Evolutionary conservation across 1,284 basidiomycete species (phyloP).

Genomic region (Bondarzewia mesenterica): DNA sequence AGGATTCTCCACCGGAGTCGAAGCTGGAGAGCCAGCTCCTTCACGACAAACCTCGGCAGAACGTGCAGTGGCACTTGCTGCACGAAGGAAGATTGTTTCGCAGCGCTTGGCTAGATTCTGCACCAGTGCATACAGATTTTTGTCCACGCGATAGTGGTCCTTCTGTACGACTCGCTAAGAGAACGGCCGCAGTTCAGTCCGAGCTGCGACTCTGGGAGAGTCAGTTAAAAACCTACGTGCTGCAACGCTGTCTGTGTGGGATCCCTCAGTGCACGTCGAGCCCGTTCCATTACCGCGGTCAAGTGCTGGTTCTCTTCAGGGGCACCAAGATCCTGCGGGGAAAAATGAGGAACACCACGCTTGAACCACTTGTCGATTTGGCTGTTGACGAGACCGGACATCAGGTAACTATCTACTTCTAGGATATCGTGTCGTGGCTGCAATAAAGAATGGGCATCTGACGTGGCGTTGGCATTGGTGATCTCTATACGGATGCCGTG

Average conservation of each 20-base stretch:
- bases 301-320: conserved; percentile 32
- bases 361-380: conserved; percentile 73
- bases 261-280: conserved; percentile 38
- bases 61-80: conserved; percentile 55
- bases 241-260: conserved; percentile 21
- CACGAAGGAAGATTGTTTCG: conserved; percentile 52
- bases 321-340: conserved; percentile 45
- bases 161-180: conserved; percentile 37
- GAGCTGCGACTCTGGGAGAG: neutral
- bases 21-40: conserved; percentile 5
- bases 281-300: conserved; percentile 35
- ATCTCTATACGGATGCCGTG: conserved; percentile 8
- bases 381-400: conserved; percentile 58
- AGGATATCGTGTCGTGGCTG: conserved; percentile 64
- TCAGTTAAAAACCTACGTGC: conserved; percentile 13
- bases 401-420: conserved; percentile 74
- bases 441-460: conserved; percentile 33
- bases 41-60: conserved; percentile 37
- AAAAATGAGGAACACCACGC: conserved; percentile 52
- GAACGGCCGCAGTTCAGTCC: conserved; percentile 2
- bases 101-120: conserved; percentile 55
- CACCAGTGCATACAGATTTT: conserved; percentile 61
- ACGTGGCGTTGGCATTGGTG: conserved; percentile 18
- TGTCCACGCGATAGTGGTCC: conserved; percentile 51
- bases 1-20: conserved; percentile 9